Percentiles rank a stretch among this genome's conserved stretches.
Conservation (phyloP, 345 rosid species). For the Tarenaya hassleriana region DNA sequence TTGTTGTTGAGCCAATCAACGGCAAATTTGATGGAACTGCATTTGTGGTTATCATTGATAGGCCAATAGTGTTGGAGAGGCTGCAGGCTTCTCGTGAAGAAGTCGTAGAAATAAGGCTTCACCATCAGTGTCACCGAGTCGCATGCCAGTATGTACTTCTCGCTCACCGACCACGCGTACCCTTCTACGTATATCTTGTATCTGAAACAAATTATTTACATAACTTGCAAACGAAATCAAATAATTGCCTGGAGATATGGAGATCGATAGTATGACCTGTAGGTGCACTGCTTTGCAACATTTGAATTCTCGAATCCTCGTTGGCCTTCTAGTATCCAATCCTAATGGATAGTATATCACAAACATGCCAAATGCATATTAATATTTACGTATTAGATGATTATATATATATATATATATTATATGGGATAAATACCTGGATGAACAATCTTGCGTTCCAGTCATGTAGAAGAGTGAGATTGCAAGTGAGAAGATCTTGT, state of each 20-base stretch:
- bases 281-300: slow-evolving; percentile 60
- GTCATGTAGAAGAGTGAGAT: slow-evolving; percentile 46
- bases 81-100: slow-evolving; percentile 32
- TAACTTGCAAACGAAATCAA: too few relatives aligned
- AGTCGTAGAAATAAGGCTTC: slow-evolving; percentile 31
- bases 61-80: slow-evolving; percentile 63
- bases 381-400: not conserved
- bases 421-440: slow-evolving; percentile 35
- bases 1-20: slow-evolving; percentile 75
- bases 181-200: slow-evolving; percentile 83
- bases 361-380: not conserved
- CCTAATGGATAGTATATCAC: slow-evolving; percentile 46
- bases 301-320: slow-evolving; percentile 67
- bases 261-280: slow-evolving; percentile 37
- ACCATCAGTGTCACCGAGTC: slow-evolving; percentile 33
- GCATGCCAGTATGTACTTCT: slow-evolving; percentile 33
- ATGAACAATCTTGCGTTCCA: slow-evolving; percentile 74
- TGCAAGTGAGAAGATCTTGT: slow-evolving; percentile 58
- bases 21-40: slow-evolving; percentile 68
- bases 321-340: slow-evolving; percentile 65
- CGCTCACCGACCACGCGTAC: slow-evolving; percentile 41
- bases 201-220: slow-evolving; percentile 24
- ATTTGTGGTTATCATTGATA: slow-evolving; percentile 42
- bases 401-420: not conserved
- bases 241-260: too few relatives aligned